Evolutionary conservation across 2,329 filamentous ascomycete genomes (phyloP), one percentile per base, ranked within the genome.

Genomic region (Phyllosticta ampelicida): DNA sequence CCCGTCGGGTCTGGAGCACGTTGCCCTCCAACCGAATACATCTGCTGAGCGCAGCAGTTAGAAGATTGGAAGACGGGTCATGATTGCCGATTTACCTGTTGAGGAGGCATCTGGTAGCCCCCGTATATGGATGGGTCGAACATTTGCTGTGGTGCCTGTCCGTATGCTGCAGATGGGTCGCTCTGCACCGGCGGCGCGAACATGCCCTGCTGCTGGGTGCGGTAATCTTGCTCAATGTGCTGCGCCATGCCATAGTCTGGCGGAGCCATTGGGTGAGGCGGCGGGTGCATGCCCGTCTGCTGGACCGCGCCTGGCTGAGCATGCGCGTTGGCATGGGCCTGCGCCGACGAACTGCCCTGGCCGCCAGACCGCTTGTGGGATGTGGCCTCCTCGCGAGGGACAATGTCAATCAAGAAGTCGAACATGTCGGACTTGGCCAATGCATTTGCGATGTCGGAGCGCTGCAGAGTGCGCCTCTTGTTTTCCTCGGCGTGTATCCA

Each of bases 401-500:
- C 94, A 62, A 99, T 99, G 70, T 99, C 94, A 71, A 99, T 99
- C 60, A 99, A 80, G 75, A 99, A 99, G 76, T 99, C 94, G 73
- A 99, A 99, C 94, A 99, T 99, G 76, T 99, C 94, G 20, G 90
- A 96, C 75, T 99, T 99, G 61, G 90, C 88, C 21, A 99, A 80
- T 13, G 94, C 94, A 10, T 90, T 95, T 20, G 94, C 94, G 70
- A 99, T 99, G 69, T 99, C 94, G 59, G 90, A 96, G 54, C 94
- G 85, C 74, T 99, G 94, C 48, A 99, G 78, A 1, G 94, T 99
- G 50, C 94, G 86, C 28, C 94, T 84, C 79, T 99, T 99, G 77
- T 99, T 99, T 75, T 99, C 94, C 71, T 99, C 94, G 16, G 94
- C 94, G 67, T 99, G 94, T 63, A 99, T 99, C 94, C 94, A 99